phyloP scores from a whole-genome alignment of 2,329 filamentous ascomycete species.

The Pyricularia grisea region DNA sequence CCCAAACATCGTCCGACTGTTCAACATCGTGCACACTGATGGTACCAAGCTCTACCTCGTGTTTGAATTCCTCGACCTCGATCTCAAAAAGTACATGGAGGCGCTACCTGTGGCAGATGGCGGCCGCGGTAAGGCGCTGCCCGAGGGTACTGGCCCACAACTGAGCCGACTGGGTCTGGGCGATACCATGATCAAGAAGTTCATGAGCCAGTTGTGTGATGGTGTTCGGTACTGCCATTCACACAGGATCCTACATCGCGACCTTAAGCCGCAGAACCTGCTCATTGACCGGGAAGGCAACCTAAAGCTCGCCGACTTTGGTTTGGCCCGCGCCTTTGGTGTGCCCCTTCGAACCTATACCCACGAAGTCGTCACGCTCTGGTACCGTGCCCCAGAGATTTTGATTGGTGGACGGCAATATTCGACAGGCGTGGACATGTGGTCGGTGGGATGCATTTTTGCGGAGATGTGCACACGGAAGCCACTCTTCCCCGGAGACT shows the following conservation, averaged over 20 bases:
- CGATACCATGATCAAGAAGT: slow-evolving; percentile 78
- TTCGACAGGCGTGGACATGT: slow-evolving; percentile 90
- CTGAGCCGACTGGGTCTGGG: slow-evolving; percentile 62
- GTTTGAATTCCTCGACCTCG: slow-evolving; percentile 78
- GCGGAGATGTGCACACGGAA: slow-evolving; percentile 90
- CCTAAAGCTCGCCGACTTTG: slow-evolving; percentile 78
- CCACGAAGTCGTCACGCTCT: slow-evolving; percentile 84
- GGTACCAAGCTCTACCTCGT: slow-evolving; percentile 89
- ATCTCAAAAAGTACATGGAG: slow-evolving; percentile 94
- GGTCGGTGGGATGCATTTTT: slow-evolving; percentile 85
- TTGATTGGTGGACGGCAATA: slow-evolving; percentile 80
- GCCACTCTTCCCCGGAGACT: slow-evolving; percentile 80
- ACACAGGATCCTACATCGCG: slow-evolving; percentile 74
- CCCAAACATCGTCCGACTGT: slow-evolving; percentile 72
- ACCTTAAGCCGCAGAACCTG: slow-evolving; percentile 80
- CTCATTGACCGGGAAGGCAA: slow-evolving; percentile 80
- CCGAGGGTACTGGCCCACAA: slow-evolving; percentile 58
- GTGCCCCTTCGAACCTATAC: slow-evolving; percentile 83
- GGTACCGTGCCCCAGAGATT: slow-evolving; percentile 83
- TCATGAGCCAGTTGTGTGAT: slow-evolving; percentile 77
- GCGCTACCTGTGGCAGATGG: slow-evolving; percentile 71
- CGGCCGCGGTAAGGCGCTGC: slow-evolving; percentile 70
- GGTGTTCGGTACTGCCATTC: slow-evolving; percentile 79
- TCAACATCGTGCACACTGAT: slow-evolving; percentile 87
- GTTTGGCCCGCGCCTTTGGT: slow-evolving; percentile 79